Conservation (phyloP, 805 yeast species). For the Priceomyces haplophilus region DNA sequence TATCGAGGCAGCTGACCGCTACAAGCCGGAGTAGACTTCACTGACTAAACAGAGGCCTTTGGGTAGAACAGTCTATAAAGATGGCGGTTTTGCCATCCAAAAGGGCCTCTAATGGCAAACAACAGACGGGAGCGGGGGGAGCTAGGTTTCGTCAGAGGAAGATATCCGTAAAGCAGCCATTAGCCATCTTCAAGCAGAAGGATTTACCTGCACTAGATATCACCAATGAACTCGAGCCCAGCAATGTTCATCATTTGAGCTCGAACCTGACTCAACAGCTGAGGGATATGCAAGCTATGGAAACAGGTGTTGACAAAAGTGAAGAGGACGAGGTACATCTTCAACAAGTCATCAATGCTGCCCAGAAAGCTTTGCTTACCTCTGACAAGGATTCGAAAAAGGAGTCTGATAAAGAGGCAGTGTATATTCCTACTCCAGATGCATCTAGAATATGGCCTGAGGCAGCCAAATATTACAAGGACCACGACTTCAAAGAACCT, state of each 20-base stretch:
- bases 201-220: conserved; percentile 77
- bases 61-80: not conserved
- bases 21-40: not conserved
- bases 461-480: conserved; percentile 66
- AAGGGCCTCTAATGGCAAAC: conserved; percentile 22
- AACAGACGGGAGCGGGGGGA: conserved; percentile 34
- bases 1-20: conserved; percentile 1
- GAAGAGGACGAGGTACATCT: conserved; percentile 97
- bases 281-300: conserved; percentile 84
- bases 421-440: conserved; percentile 95
- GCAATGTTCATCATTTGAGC: conserved; percentile 40
- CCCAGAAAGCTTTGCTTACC: conserved; percentile 56
- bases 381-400: conserved; percentile 40
- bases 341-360: conserved; percentile 83
- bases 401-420: conserved; percentile 30
- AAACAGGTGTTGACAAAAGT: conserved; percentile 96
- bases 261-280: conserved; percentile 61
- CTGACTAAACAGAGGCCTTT: not conserved
- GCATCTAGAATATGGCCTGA: conserved; percentile 83
- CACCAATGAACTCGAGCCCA: conserved; percentile 38
- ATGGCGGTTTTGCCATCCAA: conserved; percentile 44
- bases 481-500: conserved; percentile 62
- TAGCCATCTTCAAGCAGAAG: conserved; percentile 69
- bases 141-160: conserved; percentile 92
- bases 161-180: conserved; percentile 85